Evolutionary conservation across 768 basidiomycete species (phyloP).

Genomic region (Trametes elegans): DNA sequence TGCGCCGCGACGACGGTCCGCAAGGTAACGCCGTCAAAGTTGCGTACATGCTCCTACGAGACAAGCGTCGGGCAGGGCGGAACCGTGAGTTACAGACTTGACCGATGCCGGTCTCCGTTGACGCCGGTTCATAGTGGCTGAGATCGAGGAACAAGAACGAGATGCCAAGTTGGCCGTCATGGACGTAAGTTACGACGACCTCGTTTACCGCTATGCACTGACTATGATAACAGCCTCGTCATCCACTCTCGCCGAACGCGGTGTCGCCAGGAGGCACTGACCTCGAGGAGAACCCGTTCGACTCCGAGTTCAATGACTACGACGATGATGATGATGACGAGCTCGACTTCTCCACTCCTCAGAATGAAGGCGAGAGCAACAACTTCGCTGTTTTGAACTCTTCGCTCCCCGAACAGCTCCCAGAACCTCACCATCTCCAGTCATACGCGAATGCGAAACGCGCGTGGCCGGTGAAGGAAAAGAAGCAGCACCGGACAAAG

Average conservation of each 20-base stretch:
- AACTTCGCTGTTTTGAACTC: constrained; percentile 90
- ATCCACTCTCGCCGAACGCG: constrained; percentile 62
- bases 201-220: constrained; percentile 7
- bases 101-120: neutral
- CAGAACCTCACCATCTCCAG: constrained; percentile 69
- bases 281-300: constrained; percentile 76
- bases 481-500: constrained; percentile 77
- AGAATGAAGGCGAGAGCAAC: constrained; percentile 45
- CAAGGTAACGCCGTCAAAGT: constrained; percentile 95
- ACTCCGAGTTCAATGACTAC: constrained; percentile 61
- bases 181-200: constrained; percentile 56
- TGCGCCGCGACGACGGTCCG: constrained; percentile 79
- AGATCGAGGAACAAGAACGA: constrained; percentile 82
- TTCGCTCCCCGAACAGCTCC: constrained; percentile 62
- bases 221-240: constrained; percentile 52
- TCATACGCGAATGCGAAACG: constrained; percentile 61
- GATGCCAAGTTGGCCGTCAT: constrained; percentile 76
- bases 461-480: constrained; percentile 45
- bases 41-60: constrained; percentile 89
- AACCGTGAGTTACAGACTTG: constrained; percentile 89
- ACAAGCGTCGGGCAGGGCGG: constrained; percentile 80
- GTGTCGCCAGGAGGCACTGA: constrained; percentile 60
- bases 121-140: constrained; percentile 51
- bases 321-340: constrained; percentile 60
- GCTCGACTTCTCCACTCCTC: constrained; percentile 47